Percentiles rank a stretch among this genome's conserved stretches.
phyloP scores from a whole-genome alignment of 805 yeast species.

The Wickerhamiella spandovensis region DNA sequence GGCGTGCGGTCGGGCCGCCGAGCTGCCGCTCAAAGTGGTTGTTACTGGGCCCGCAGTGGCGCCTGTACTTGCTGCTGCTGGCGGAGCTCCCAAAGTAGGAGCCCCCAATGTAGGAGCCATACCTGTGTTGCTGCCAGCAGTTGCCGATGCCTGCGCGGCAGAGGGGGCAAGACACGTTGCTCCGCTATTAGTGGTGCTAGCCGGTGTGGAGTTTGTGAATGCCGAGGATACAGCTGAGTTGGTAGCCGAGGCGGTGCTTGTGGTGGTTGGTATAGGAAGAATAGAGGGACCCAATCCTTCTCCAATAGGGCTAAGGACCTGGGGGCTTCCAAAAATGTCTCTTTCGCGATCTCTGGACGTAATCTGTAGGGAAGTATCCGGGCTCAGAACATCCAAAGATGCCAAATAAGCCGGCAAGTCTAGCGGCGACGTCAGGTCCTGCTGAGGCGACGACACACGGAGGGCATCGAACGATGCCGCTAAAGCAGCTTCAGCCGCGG shows the following conservation, averaged over 20 bases:
- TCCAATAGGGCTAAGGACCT: background rate
- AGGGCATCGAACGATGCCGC: background rate
- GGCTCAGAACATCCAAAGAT: background rate
- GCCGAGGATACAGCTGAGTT: background rate
- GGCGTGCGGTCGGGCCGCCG: constrained; percentile 20
- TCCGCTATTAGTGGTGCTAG: background rate
- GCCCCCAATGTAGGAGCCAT: too few species aligned
- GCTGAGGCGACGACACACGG: background rate
- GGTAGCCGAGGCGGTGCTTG: background rate
- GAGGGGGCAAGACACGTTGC: too few species aligned
- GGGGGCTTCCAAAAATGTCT: background rate
- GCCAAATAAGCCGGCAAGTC: background rate
- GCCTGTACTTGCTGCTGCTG: too few species aligned
- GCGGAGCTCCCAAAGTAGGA: too few species aligned
- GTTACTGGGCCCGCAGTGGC: background rate
- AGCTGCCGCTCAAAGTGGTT: background rate
- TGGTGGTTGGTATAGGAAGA: background rate
- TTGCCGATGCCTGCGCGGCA: too few species aligned
- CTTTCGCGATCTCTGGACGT: background rate
- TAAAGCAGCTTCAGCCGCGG: background rate
- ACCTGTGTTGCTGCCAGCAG: too few species aligned
- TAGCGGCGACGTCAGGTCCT: background rate
- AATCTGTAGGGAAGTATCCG: background rate
- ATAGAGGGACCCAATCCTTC: background rate
- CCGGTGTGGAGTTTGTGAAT: background rate